phyloP scores from a whole-genome alignment of 495 filamentous ascomycete species.

The Aspergillus haitiensis region DNA sequence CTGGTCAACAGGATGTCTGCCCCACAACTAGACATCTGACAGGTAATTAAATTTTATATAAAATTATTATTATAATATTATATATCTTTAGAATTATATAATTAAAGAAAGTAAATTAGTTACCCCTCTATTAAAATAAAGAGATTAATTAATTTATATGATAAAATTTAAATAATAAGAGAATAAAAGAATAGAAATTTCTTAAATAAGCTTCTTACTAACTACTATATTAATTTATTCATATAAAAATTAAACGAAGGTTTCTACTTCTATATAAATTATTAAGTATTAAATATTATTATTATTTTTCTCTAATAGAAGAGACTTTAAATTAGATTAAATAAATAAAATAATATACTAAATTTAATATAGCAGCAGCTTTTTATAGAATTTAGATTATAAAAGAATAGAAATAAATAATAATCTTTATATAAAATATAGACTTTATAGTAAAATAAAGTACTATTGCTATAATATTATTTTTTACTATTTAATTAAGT shows the following conservation, averaged over 20 bases:
- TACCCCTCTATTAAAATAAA: background rate
- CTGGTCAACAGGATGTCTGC: too few species aligned
- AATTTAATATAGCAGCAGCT: conserved; percentile 1
- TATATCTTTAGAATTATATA: background rate
- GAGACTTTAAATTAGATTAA: background rate
- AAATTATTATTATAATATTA: background rate
- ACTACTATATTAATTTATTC: too few species aligned
- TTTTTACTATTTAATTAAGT: background rate
- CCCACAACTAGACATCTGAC: background rate
- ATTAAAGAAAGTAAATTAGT: background rate
- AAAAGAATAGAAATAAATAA: too few species aligned
- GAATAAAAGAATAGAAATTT: background rate
- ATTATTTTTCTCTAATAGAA: background rate
- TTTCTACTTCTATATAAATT: background rate
- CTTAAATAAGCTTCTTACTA: background rate
- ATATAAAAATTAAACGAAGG: background rate
- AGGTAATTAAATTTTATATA: background rate
- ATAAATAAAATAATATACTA: background rate
- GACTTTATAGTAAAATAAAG: too few species aligned
- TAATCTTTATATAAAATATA: too few species aligned
- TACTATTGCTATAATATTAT: too few species aligned
- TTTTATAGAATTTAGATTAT: too few species aligned
- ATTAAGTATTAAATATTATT: background rate
- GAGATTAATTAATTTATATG: too few species aligned
- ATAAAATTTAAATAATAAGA: background rate